Base-by-base conservation (phyloP, 1,284 basidiomycete species). In the Pyrrhoderma lamaoense region DNA sequence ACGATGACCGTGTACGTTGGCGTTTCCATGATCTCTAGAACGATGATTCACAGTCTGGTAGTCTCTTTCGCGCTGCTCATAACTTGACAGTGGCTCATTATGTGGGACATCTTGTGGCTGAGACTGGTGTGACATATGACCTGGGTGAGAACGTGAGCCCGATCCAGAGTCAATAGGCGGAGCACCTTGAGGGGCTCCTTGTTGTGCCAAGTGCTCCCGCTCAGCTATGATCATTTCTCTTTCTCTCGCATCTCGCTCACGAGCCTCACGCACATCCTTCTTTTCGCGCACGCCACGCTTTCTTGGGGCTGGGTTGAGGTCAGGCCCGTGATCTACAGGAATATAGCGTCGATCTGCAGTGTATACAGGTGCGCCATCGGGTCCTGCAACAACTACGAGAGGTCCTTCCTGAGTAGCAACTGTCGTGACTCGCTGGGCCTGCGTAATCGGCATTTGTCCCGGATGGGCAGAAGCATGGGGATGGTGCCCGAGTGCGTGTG, bases 31-130 rank as follows among this genome's bases (percentile, higher is more conserved):
- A 11, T 31, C 27, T 11, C 27, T 5, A 11, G 27, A 31, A 31
- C 11, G 27, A 11, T 31, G 27, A 31, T 31, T 31, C 5, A 31
- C 27, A 5, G 11, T 23, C 9, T 50, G 42, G 23, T 40, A 31
- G 5, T 52, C 51, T 22, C 52, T n/a, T 44, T 54, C 42, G 36
- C 52, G 47, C 3, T 49, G 50, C 40, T 55, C 50, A 18, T 35
- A 44, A 44, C 34, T 31, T 13, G 39, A 39, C 21, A 23, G 16
- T 7, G 49, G 43, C 11, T 36, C 35, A 22, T 49, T 35, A 8
- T 53, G 42, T 27, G 3, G 36, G 7, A 21, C 35, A 19, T 22
- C 51, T 19, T 37, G 18, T 2, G 14, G 27, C 11, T 37, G 18
- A 5, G 14, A 21, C 11, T 23, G 34, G 19, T 21, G 52, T 38